Base-by-base conservation (phyloP, 2,329 filamentous ascomycete species). In the Aureobasidium sp. region DNA sequence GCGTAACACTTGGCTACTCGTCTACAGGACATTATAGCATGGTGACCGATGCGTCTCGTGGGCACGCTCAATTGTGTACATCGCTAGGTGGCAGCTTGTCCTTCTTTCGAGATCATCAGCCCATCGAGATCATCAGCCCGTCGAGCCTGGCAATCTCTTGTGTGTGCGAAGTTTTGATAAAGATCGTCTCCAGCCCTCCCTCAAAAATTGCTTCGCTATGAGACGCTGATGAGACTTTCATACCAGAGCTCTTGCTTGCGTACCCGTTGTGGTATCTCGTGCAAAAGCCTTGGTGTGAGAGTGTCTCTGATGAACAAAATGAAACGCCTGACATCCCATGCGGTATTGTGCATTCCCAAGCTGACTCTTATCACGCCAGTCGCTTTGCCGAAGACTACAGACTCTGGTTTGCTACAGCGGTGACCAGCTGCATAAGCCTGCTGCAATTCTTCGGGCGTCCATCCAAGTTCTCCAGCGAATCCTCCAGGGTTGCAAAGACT, bases 301-400 rank as follows among this genome's bases (percentile, higher is more conserved):
- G n/a, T n/a, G n/a, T n/a, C n/a, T n/a, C n/a, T n/a, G n/a, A n/a
- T n/a, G n/a, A n/a, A n/a, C n/a, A n/a, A n/a, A n/a, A n/a, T n/a
- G n/a, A n/a, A n/a, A n/a, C n/a, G n/a, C n/a, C n/a, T n/a, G n/a
- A n/a, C n/a, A n/a, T n/a, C n/a, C n/a, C n/a, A n/a, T n/a, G n/a
- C n/a, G n/a, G n/a, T n/a, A n/a, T n/a, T n/a, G n/a, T n/a, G n/a
- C n/a, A n/a, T n/a, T n/a, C n/a, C 81, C 2, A 85, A 68, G 55
- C 79, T 82, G 5, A 76, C 77, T 17, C 82, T 72, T 6, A 83
- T 78, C 38, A 84, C 79, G 0, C 81, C 81, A 22, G 79, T 81
- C 1, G 80, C 74, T 40, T 76, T 71, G 16, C 77, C 74, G 10
- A 77, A 68, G 55, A 81, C 74, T 22, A 82, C 62, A 57, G 79